phyloP scores from a whole-genome alignment of 192 early-diverging fungal species.

The Coemansia aciculifera region DNA sequence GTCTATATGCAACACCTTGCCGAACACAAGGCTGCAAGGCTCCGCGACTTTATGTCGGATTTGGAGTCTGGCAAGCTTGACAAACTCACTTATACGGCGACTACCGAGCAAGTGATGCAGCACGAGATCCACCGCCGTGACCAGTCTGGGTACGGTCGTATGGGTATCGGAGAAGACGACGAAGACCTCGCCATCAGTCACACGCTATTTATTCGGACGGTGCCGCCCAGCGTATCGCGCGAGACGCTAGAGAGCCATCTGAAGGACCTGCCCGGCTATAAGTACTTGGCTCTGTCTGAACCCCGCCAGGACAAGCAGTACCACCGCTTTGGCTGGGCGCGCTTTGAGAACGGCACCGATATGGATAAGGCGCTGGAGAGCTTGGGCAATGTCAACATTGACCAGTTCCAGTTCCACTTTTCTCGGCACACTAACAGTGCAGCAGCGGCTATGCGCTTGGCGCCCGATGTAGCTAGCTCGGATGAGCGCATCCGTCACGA shows the following conservation, averaged over 20 bases:
- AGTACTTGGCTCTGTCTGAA: conserved; percentile 82
- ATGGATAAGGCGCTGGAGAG: conserved; percentile 67
- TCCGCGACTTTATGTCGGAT: conserved; percentile 63
- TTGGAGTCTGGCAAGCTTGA: conserved; percentile 75
- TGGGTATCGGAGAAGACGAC: conserved; percentile 45
- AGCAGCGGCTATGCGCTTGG: conserved; percentile 51
- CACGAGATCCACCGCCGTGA: conserved; percentile 47
- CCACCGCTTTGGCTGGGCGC: conserved; percentile 90
- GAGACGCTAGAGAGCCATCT: conserved; percentile 65
- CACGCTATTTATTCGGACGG: conserved; percentile 79
- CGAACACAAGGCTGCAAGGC: conserved; percentile 57
- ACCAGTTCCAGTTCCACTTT: conserved; percentile 58
- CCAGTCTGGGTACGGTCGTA: conserved; percentile 21
- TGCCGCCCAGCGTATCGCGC: conserved; percentile 70
- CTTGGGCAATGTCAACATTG: conserved; percentile 61
- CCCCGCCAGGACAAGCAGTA: conserved; percentile 81
- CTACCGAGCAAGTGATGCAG: conserved; percentile 50
- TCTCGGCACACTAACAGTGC: conserved; percentile 43
- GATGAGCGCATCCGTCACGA: conserved; percentile 75
- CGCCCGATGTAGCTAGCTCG: conserved; percentile 71
- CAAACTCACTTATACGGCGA: conserved; percentile 39
- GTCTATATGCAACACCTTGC: conserved; percentile 57
- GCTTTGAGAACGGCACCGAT: conserved; percentile 84
- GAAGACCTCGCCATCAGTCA: conserved; percentile 42
- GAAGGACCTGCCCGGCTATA: conserved; percentile 72